A percentile compares a stretch with the other conserved stretches of the same genome.
Conservation (phyloP, 1,284 basidiomycete species). For the Heterobasidion parviporum region DNA sequence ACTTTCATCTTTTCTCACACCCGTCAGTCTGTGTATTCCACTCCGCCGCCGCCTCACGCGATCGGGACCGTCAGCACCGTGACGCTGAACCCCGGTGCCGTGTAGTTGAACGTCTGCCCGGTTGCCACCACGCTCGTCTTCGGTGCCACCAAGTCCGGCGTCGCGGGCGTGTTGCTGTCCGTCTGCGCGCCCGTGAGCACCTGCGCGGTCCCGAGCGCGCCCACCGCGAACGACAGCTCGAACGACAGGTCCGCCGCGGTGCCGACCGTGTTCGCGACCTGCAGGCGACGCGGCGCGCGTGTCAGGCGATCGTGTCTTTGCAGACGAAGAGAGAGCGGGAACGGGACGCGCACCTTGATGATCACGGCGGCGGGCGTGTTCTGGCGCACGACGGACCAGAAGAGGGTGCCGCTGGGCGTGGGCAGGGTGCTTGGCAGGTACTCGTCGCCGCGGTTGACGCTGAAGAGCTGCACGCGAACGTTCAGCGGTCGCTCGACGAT, state of each 20-base stretch:
- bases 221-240: conserved; percentile 45
- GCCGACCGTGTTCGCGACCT: conserved; percentile 47
- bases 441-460: conserved; percentile 48
- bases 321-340: neutral
- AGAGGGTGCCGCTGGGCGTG: conserved; percentile 33
- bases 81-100: conserved; percentile 51
- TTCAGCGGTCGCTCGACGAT: neutral
- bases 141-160: conserved; percentile 39
- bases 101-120: conserved; percentile 44
- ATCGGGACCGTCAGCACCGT: conserved; percentile 37
- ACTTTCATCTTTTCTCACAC: too few species aligned
- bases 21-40: neutral
- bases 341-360: conserved; percentile 39
- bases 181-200: conserved; percentile 38
- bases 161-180: conserved; percentile 46
- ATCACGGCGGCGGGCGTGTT: conserved; percentile 35
- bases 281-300: neutral
- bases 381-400: conserved; percentile 54
- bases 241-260: conserved; percentile 38
- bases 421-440: conserved; percentile 61
- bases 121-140: conserved; percentile 34
- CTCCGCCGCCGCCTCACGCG: neutral
- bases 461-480: conserved; percentile 41
- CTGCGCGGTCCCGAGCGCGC: conserved; percentile 31
- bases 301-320: neutral